Evolutionary conservation across 805 yeast species (phyloP).

Genomic region (Ogataea populi-albae): DNA sequence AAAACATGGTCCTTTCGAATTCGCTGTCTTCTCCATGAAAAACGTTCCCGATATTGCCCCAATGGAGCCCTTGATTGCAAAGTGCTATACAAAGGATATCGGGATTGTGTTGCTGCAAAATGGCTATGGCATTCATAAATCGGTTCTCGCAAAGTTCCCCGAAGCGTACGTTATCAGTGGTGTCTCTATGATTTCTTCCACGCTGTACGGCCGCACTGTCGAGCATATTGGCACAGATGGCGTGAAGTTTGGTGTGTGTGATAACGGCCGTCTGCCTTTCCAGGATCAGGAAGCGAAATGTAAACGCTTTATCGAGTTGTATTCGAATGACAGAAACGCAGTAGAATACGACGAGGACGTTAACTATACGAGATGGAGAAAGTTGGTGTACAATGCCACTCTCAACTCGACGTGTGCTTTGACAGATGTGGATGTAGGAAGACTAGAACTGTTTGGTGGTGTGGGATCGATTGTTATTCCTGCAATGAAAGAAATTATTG

Average conservation of each 20-base stretch:
- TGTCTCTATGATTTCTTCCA: slow-evolving; percentile 37
- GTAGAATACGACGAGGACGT: slow-evolving; percentile 35
- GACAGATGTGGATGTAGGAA: slow-evolving; percentile 40
- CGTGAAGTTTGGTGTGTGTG: slow-evolving; percentile 35
- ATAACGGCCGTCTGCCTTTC: slow-evolving; percentile 29
- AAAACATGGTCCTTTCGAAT: slow-evolving; percentile 45
- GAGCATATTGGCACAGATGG: slow-evolving; percentile 36
- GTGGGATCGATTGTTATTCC: slow-evolving; percentile 43
- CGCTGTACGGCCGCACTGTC: slow-evolving; percentile 30
- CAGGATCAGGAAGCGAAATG: slow-evolving; percentile 30
- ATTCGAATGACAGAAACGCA: slow-evolving; percentile 31
- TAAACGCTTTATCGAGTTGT: slow-evolving; percentile 32
- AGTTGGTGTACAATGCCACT: slow-evolving; percentile 46
- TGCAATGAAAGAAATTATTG: slow-evolving; percentile 64
- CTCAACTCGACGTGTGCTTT: slow-evolving; percentile 44
- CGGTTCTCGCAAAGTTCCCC: slow-evolving; percentile 34
- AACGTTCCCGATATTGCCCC: slow-evolving; percentile 61
- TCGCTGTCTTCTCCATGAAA: slow-evolving; percentile 58
- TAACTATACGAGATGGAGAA: slow-evolving; percentile 43
- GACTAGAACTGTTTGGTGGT: slow-evolving; percentile 45
- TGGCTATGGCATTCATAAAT: slow-evolving; percentile 39
- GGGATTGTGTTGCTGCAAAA: slow-evolving; percentile 39
- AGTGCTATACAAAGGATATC: slow-evolving; percentile 29
- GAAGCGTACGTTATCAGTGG: slow-evolving; percentile 37
- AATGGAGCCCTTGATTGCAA: slow-evolving; percentile 36